Evolutionary conservation across 1,139 yeast genomes (phyloP), one percentile per base, ranked within the genome.

Genomic region (Geotrichum bryndzae): DNA sequence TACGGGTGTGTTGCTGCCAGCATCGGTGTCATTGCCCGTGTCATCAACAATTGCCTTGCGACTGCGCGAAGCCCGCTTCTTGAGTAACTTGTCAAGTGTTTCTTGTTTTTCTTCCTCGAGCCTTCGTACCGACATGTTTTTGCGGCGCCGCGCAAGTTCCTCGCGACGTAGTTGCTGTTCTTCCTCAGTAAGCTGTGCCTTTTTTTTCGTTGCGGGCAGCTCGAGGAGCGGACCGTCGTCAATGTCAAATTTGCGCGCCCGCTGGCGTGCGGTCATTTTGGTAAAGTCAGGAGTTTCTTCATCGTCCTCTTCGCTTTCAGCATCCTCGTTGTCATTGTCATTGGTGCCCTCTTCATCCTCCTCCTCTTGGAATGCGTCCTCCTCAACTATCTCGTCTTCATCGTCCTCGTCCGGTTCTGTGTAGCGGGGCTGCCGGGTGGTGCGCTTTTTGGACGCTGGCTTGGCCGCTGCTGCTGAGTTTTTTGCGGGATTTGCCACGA

Each of bases 51-150:
- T 69, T n/a, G 62, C 64, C n/a, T 69, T 69, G n/a, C 74, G 68
- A 18, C 69, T 64, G 82, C 51, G 72, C 22, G 76, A 72, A 1
- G 97, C 97, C 65, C 97, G 80, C 73, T 94, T 85, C 74, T 90
- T 88, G 66, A 94, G 79, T 64, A 94, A 77, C 72, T 89, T 90
- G 73, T 91, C 92, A 66, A 94, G 80, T 0, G 97, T 92, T 67
- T 91, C 97, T 69, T 87, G 84, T 73, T 94, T 94, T 73, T 94
- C 99, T 73, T 90, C 97, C 70, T 91, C 98, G 51, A 90, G 77
- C 66, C 88, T 84, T 75, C 88, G 87, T 69, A 87, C 92, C 67
- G 88, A 87, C 70, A 91, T 82, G 70, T 94, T 94, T 73, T 88
- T 88, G 66, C 99, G 82, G 73, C 92, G 84, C 68, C 99, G 82